These are phyloP conservation scores for Irpex sp. DNA, from an alignment of 1,284 basidiomycete genomes.

Conservation along the genomic window DNA sequence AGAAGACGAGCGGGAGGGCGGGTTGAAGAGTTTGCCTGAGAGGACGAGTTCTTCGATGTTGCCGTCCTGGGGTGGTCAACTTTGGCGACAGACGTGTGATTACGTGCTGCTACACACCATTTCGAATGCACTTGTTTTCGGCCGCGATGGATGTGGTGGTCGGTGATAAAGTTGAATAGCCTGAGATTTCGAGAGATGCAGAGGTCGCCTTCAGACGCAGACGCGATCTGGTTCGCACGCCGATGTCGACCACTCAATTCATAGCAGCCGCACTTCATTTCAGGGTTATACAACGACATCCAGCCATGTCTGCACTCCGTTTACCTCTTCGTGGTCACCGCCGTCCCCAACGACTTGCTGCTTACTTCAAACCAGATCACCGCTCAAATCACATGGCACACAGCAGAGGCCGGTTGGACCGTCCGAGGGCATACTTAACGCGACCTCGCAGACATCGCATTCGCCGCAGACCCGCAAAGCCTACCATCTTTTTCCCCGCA, in stretches of 20 bases:
- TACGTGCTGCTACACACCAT: background rate
- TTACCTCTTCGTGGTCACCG: background rate
- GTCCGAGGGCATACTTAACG: background rate
- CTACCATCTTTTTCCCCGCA: background rate
- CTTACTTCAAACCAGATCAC: background rate
- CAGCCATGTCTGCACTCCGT: background rate
- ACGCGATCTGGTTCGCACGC: background rate
- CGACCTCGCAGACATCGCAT: background rate
- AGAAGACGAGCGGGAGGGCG: conserved; percentile 37
- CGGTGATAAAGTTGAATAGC: background rate
- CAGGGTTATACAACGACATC: background rate
- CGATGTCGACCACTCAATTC: background rate
- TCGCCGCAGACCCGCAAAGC: background rate
- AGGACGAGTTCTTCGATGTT: conserved; percentile 70
- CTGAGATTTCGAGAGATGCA: background rate
- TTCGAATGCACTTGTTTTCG: background rate
- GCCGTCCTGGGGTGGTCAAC: conserved; percentile 19
- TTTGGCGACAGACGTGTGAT: background rate
- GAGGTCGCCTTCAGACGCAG: background rate
- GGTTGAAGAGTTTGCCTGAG: conserved; percentile 72
- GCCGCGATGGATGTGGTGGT: background rate
- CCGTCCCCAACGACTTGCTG: background rate
- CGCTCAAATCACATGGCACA: background rate
- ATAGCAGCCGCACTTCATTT: too few relatives aligned
- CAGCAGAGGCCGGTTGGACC: background rate